phyloP scores from a whole-genome alignment of 768 basidiomycete genomes.

The Tulasnella sp. region DNA sequence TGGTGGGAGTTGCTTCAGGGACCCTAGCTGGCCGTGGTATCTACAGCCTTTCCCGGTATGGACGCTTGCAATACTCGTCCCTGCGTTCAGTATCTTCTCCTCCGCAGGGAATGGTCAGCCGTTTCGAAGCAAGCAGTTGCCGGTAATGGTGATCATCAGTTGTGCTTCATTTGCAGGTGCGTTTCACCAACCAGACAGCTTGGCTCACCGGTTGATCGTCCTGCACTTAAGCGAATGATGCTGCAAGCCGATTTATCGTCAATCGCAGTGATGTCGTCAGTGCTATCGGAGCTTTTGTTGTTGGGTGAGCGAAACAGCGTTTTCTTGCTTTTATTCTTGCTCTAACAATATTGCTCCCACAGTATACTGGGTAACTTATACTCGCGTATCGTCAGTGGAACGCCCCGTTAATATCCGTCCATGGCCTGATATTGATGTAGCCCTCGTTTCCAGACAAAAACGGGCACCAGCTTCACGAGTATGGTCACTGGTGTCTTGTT shows the following conservation, averaged over 20 bases:
- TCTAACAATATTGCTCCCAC: conserved; percentile 33
- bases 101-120: conserved; percentile 74
- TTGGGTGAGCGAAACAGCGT: conserved; percentile 12
- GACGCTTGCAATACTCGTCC: conserved; percentile 66
- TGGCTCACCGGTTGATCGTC: too few species aligned
- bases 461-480: conserved; percentile 74
- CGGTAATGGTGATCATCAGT: conserved; percentile 77
- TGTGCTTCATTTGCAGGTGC: conserved; percentile 50
- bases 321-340: neutral
- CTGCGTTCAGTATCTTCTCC: conserved; percentile 56
- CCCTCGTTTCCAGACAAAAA: neutral
- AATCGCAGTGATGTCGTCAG: conserved; percentile 75
- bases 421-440: neutral
- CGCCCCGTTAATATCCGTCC: neutral
- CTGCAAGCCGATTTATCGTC: conserved; percentile 76
- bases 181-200: neutral
- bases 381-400: conserved; percentile 60
- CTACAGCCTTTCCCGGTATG: conserved; percentile 73
- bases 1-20: conserved; percentile 54
- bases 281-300: conserved; percentile 63
- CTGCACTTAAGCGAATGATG: conserved; percentile 51
- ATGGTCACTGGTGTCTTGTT: conserved; percentile 88
- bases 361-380: conserved; percentile 71
- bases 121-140: conserved; percentile 53
- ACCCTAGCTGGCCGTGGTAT: conserved; percentile 55